phyloP scores from a whole-genome alignment of 306 rosid genomes.

The Cicer arietinum region DNA sequence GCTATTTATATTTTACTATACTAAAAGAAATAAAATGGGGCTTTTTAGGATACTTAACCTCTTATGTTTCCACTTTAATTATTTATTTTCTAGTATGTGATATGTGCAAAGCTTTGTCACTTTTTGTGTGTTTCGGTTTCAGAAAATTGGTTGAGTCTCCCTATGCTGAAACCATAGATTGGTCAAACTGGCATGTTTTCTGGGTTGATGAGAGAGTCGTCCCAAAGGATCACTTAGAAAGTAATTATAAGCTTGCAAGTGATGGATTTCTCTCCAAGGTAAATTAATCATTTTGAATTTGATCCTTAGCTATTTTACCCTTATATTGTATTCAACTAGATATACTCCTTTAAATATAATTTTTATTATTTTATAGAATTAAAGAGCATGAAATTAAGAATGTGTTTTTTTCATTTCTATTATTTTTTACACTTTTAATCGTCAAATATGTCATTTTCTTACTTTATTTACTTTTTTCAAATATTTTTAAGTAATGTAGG shows the following conservation, averaged over 20 bases:
- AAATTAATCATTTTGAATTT: not conserved
- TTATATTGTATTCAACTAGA: not conserved
- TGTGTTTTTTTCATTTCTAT: too few species aligned
- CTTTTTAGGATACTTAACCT: not conserved
- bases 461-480: too few species aligned
- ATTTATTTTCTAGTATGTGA: conserved; percentile 18
- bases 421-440: too few species aligned
- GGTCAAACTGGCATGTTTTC: conserved; percentile 86
- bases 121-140: conserved; percentile 21
- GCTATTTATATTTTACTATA: too few species aligned
- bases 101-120: not conserved
- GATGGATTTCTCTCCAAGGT: conserved; percentile 91
- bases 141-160: conserved; percentile 83
- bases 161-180: conserved; percentile 61
- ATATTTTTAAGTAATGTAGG: too few species aligned
- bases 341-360: not conserved
- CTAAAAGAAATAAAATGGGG: not conserved
- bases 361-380: not conserved
- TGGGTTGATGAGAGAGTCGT: conserved; percentile 92
- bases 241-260: conserved; percentile 83
- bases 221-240: conserved; percentile 72
- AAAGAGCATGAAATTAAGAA: not conserved
- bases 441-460: too few species aligned
- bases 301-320: not conserved
- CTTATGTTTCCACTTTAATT: not conserved